Percentiles rank a stretch among this genome's conserved stretches.
These are phyloP conservation scores for Cryptococcus sp. DNA, from an alignment of 1,284 basidiomycete genomes.

Conservation along the genomic window DNA sequence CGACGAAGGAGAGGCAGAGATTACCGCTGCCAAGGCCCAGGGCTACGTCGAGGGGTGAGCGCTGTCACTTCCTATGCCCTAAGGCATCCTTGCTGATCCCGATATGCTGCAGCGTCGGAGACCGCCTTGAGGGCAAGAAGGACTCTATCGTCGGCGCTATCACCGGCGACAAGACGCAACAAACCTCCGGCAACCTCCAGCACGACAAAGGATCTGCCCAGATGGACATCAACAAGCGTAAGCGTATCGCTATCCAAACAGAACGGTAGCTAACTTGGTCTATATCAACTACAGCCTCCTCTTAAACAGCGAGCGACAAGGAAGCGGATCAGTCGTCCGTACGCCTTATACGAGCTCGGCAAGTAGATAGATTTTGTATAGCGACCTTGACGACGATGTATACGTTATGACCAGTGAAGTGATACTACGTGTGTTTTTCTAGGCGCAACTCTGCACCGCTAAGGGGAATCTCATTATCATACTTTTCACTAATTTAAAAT, in stretches of 20 bases:
- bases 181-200: slow-evolving; percentile 58
- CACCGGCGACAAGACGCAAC: slow-evolving; percentile 65
- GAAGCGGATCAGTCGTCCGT: no score
- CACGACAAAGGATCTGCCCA: slow-evolving; percentile 61
- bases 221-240: slow-evolving; percentile 39
- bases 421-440: no score
- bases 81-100: background rate
- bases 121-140: slow-evolving; percentile 66
- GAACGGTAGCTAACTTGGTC: no score
- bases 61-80: background rate
- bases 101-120: slow-evolving; percentile 46
- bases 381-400: no score
- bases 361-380: no score
- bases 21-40: slow-evolving; percentile 49
- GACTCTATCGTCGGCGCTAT: slow-evolving; percentile 66
- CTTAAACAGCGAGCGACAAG: no score
- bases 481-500: no score
- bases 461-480: no score
- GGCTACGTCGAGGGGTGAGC: slow-evolving; percentile 60
- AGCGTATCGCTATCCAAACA: slow-evolving; percentile 7
- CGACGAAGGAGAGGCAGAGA: slow-evolving; percentile 61
- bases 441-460: no score
- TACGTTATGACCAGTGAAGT: no score
- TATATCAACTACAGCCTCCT: no score
- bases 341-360: no score